Base-by-base conservation (phyloP, 2,329 filamentous ascomycete species). In the Aspergillus fijiensis region DNA sequence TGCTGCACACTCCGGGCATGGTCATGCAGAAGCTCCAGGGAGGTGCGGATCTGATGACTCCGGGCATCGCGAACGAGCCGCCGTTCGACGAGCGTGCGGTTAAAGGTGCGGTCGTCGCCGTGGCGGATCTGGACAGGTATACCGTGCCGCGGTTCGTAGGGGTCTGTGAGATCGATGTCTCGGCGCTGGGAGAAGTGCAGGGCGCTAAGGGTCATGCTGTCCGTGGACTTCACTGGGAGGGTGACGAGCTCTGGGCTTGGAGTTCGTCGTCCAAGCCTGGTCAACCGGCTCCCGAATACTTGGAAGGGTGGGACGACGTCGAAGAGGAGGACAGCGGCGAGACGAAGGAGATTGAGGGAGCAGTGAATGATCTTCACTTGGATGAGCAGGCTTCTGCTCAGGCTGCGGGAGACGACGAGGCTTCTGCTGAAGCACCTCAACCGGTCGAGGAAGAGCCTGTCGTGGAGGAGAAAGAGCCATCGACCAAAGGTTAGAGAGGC, bases 241-340 rank as follows among this genome's bases (percentile, higher is more conserved):
- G 87, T 1, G 87, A 90, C 74, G 87, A 90, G 74, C 69, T 89
- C n/a, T 89, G 87, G 86, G 78, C 79, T 4, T 88, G 85, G 84
- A 86, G 82, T 67, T 77, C 81, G 33, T 78, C 76, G 29, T 84
- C 81, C 5, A 82, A 79, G 60, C 79, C 82, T 19, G 86, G 85
- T 10, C 75, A 76, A 45, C 74, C 80, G 16, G 76, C 83, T 12
- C 86, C 87, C 1, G 80, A 81, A 29, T 74, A 79, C 12, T 69
- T 88, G 16, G 76, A 82, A 19, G 85, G 81, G 0, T 89, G 80
- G 78, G 75, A 77, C 39, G 67, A 70, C 16, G 69, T 72, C n/a
- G 68, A 69, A 9, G 64, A 63, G 3, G 68, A 67, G 19, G 63
- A 67, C 5, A 65, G 72, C 16, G 68, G 67, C 58, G 64, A 81